phyloP scores from a whole-genome alignment of 768 basidiomycete genomes.

The Leucocoprinus sp. region DNA sequence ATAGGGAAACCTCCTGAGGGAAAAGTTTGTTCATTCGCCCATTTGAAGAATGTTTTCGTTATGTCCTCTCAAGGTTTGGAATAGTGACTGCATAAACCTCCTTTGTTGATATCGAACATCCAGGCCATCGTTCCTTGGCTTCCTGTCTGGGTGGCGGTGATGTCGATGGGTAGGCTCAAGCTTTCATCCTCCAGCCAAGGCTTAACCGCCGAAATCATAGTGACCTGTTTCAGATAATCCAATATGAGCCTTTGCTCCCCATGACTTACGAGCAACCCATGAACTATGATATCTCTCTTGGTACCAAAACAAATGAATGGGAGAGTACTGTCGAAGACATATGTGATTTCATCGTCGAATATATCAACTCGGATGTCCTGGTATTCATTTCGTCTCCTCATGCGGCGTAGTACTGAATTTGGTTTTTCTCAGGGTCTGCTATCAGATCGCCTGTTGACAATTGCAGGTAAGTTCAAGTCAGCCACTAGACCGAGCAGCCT shows the following conservation, averaged over 20 bases:
- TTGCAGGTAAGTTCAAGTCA: slow-evolving; percentile 44
- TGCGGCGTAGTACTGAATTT: background rate
- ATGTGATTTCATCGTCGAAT: slow-evolving; percentile 75
- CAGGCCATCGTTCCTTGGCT: slow-evolving; percentile 56
- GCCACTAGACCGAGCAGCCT: background rate
- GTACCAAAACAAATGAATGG: slow-evolving; percentile 31
- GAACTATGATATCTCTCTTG: slow-evolving; percentile 35
- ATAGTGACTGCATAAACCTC: background rate
- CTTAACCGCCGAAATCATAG: slow-evolving; percentile 24
- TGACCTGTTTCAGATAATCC: slow-evolving; percentile 58
- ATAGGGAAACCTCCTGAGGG: slow-evolving; percentile 61
- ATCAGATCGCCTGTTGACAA: slow-evolving; percentile 57
- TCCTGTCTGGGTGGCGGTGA: slow-evolving; percentile 71
- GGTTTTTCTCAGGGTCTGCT: slow-evolving; percentile 47
- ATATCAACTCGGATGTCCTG: slow-evolving; percentile 76
- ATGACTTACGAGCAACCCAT: slow-evolving; percentile 42
- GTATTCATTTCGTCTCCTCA: slow-evolving; percentile 26
- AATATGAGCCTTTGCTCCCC: slow-evolving; percentile 47
- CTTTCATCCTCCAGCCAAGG: background rate
- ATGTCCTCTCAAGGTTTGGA: slow-evolving; percentile 53
- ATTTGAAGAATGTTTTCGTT: slow-evolving; percentile 65
- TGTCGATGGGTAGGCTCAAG: slow-evolving; percentile 56
- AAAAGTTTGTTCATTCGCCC: slow-evolving; percentile 45
- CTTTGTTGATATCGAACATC: background rate
- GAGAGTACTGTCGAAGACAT: slow-evolving; percentile 61